Evolutionary conservation across 176 grass and related monocot species (phyloP).

Genomic region (Triticum urartu): DNA sequence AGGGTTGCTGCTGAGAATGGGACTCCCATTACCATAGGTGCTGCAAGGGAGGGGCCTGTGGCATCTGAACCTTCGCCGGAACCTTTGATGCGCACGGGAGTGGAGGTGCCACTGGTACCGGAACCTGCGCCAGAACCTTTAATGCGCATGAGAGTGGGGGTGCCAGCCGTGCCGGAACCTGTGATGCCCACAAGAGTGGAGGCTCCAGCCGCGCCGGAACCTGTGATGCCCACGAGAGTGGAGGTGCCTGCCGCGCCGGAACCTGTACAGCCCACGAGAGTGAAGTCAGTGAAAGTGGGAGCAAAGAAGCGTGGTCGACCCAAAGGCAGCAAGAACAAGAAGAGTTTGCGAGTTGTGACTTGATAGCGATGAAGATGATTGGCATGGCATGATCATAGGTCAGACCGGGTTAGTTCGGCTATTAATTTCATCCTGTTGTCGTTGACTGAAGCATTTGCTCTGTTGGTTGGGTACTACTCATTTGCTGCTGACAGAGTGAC

Average conservation of each 20-base stretch:
- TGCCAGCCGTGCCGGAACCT: not conserved
- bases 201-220: not conserved
- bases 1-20: constrained; percentile 26
- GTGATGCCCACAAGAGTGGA: constrained; percentile 27
- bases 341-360: constrained; percentile 27
- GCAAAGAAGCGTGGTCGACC: constrained; percentile 57
- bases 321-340: constrained; percentile 63
- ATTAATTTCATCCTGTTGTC: constrained; percentile 5
- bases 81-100: not conserved
- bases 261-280: constrained; percentile 9
- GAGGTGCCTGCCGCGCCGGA: not conserved
- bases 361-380: not conserved
- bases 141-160: constrained; percentile 30
- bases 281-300: constrained; percentile 32
- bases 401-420: not conserved
- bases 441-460: not conserved
- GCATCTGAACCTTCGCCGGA: not conserved
- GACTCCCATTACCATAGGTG: constrained; percentile 17
- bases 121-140: not conserved
- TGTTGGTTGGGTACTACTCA: constrained; percentile 3
- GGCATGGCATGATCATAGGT: constrained; percentile 1
- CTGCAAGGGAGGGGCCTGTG: not conserved
- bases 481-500: constrained; percentile 1
- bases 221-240: constrained; percentile 9
- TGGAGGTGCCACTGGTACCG: constrained; percentile 4